Evolutionary conservation across 495 filamentous ascomycete species (phyloP).

Genomic region (Xylaria intraflava): DNA sequence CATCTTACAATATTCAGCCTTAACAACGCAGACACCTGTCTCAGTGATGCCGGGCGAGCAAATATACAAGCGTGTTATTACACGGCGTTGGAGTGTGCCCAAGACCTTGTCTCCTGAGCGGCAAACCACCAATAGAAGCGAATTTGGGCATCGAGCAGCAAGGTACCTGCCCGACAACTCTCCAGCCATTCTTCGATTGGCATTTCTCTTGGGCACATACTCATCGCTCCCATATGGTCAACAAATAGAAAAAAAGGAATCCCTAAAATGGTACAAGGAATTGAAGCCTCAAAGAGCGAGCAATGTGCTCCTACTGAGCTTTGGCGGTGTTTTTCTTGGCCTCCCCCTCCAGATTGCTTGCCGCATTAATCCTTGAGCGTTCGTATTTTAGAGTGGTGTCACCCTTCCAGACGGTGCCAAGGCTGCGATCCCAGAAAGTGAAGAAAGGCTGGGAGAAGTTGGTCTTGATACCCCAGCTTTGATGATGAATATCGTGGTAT

Average conservation of each 20-base stretch:
- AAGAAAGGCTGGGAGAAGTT: constrained; percentile 75
- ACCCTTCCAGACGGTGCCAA: constrained; percentile 70
- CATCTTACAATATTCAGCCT: neutral
- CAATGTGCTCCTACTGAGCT: constrained; percentile 16
- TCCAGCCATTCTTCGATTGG: constrained; percentile 3
- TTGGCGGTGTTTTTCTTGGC: constrained; percentile 28
- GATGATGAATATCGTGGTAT: constrained; percentile 97
- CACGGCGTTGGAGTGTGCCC: neutral
- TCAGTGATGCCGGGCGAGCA: neutral
- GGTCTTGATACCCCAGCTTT: constrained; percentile 96
- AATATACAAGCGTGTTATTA: constrained; percentile 13
- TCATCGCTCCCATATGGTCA: constrained; percentile 5
- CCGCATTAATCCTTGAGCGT: constrained; percentile 29
- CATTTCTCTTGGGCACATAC: constrained; percentile 10
- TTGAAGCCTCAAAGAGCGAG: constrained; percentile 11
- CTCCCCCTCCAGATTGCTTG: constrained; percentile 25
- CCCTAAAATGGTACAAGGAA: constrained; percentile 29
- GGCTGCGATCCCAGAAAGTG: constrained; percentile 71
- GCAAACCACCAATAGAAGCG: constrained; percentile 7
- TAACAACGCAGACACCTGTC: neutral
- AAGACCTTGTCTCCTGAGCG: neutral
- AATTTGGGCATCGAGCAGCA: constrained; percentile 9
- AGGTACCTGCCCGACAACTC: constrained; percentile 10
- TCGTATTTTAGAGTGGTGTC: constrained; percentile 40
- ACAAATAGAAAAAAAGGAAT: constrained; percentile 11